Evolutionary conservation across 257 asterid genomes (phyloP), one percentile per base, ranked within the genome.

Genomic region (Plectranthus barbatus): DNA sequence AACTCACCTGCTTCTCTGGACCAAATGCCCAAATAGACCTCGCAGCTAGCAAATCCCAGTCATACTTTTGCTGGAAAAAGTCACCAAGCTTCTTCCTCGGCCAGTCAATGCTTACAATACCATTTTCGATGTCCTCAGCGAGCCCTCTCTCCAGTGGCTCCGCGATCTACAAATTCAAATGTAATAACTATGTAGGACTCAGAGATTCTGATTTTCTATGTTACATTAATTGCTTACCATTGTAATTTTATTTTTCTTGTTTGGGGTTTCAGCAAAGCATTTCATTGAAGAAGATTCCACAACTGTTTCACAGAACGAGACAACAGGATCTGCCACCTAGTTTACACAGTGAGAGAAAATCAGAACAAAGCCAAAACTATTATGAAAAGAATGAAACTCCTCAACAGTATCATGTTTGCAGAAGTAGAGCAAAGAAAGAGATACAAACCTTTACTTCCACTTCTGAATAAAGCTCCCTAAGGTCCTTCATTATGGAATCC

Each of bases 11-110:
- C 80, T 80, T 93, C 78, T 87, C 95, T 20, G 97, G 99, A 63
- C 97, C 99, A 80, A 93, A 93, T 64, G 99, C 97, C 99, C 99
- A 93, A 70, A 93, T 90, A 66, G 99, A 93, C 33, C 97, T 78
- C 5, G 99, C 97, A 66, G 99, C 97, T 65, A 93, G 95, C 77
- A 93, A 81, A 79, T 93, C 99, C 99, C 99, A 93, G 61, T 93
- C 99, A 72, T 93, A 93, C 67, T 81, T 90, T n/a, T 93, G 76
- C 77, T 90, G 97, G 67, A 93, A 93, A 70, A 90, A 93, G 73
- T 87, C 96, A 31, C 96, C 97, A 49, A 93, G 86, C 80, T 80
- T 87, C 77, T 87, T 93, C 60, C 87, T 67, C 24, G 97, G 96
- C 95, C 95, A 90, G 66, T 93, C 97, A 60, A 93, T 80, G 80